Percentiles rank a stretch among this genome's conserved stretches.
phyloP scores from a whole-genome alignment of 2,329 filamentous ascomycete species.

The Nakataea oryzae region DNA sequence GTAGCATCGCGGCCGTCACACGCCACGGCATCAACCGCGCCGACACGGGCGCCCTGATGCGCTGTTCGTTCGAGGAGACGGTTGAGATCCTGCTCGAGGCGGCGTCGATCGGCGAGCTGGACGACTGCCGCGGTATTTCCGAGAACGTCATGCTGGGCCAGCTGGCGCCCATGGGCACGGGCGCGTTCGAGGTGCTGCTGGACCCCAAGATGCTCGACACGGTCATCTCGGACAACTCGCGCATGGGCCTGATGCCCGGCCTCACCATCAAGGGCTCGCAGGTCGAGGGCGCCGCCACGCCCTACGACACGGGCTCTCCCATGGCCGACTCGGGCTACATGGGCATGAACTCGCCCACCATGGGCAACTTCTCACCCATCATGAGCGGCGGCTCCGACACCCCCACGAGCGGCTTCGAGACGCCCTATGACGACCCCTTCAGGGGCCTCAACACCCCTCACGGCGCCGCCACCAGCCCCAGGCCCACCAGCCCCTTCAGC shows the following conservation, averaged over 20 bases:
- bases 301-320: slow-evolving; percentile 82
- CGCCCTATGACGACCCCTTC: slow-evolving; percentile 44
- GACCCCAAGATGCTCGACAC: slow-evolving; percentile 95
- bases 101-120: slow-evolving; percentile 85
- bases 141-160: slow-evolving; percentile 99
- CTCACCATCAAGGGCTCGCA: slow-evolving; percentile 67
- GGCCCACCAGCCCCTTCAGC: slow-evolving; percentile 63
- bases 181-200: slow-evolving; percentile 86
- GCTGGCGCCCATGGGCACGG: slow-evolving; percentile 92
- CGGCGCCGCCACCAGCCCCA: slow-evolving; percentile 50
- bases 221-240: slow-evolving; percentile 84
- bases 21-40: slow-evolving; percentile 97
- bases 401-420: slow-evolving; percentile 55
- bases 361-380: slow-evolving; percentile 67
- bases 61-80: slow-evolving; percentile 98
- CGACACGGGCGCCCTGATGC: slow-evolving; percentile 96
- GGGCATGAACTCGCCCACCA: slow-evolving; percentile 51
- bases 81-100: slow-evolving; percentile 97
- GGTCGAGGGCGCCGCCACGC: slow-evolving; percentile 78
- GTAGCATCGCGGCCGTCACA: slow-evolving; percentile 89
- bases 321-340: slow-evolving; percentile 62
- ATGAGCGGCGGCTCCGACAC: slow-evolving; percentile 63
- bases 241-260: slow-evolving; percentile 71
- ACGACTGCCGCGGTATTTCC: slow-evolving; percentile 95
- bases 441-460: slow-evolving; percentile 53